Percentiles rank a stretch among this genome's conserved stretches.
phyloP scores from a whole-genome alignment of 2,329 filamentous ascomycete genomes.

The Helminthosporium solani region DNA sequence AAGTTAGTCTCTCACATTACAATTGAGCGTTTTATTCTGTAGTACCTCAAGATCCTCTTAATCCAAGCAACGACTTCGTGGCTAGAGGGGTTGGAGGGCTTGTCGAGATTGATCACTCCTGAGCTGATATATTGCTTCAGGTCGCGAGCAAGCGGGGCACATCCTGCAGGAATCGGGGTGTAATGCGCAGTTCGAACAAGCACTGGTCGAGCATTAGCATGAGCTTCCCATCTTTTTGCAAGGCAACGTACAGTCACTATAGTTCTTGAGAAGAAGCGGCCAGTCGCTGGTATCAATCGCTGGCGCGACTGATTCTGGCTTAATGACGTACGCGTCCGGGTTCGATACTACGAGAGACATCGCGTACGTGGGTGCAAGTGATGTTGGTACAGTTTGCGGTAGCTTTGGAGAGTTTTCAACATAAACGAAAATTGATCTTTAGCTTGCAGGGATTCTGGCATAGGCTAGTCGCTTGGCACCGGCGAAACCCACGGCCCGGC shows the following conservation, averaged over 20 bases:
- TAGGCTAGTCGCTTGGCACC: constrained; percentile 1
- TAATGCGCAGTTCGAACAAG: constrained; percentile 94
- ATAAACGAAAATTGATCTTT: constrained; percentile 8
- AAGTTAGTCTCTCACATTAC: constrained; percentile 15
- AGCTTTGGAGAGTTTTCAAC: constrained; percentile 3
- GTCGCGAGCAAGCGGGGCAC: constrained; percentile 87
- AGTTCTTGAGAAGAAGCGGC: constrained; percentile 95
- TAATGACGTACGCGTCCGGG: constrained; percentile 79
- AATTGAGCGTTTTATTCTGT: not conserved
- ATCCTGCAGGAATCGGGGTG: constrained; percentile 92
- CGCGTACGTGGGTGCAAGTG: constrained; percentile 20
- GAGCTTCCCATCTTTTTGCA: constrained; percentile 19
- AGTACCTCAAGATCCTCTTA: constrained; percentile 89
- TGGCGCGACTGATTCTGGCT: constrained; percentile 81
- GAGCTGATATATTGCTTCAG: constrained; percentile 96
- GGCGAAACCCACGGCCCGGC: not conserved
- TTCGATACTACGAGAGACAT: constrained; percentile 41
- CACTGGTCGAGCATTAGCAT: constrained; percentile 55
- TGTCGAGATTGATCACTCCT: constrained; percentile 97
- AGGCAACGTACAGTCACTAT: constrained; percentile 72
- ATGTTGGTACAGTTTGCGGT: constrained; percentile 30
- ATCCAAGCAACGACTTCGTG: constrained; percentile 99
- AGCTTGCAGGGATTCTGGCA: constrained; percentile 2
- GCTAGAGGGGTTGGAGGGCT: constrained; percentile 94
- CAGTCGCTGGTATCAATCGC: constrained; percentile 82